phyloP scores from a whole-genome alignment of 2,329 filamentous ascomycete genomes.

The Penicillium sumatraense region DNA sequence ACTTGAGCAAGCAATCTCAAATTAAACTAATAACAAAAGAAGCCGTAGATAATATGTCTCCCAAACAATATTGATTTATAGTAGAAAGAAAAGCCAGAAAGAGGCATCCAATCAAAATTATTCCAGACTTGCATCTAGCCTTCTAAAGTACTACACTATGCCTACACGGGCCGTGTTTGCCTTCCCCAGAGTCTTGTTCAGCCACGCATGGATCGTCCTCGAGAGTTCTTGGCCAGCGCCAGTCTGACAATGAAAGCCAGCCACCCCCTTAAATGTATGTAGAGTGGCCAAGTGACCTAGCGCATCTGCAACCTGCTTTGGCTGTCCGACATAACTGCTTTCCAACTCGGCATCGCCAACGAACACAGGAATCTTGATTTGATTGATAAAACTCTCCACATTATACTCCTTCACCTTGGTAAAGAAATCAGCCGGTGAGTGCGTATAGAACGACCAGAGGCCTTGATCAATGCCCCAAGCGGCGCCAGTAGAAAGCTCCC shows the following conservation, averaged over 20 bases:
- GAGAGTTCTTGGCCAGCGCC: slow-evolving; percentile 20
- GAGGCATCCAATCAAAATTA: too few relatives aligned
- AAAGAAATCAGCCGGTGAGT: slow-evolving; percentile 35
- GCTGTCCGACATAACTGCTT: slow-evolving; percentile 22
- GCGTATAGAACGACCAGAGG: slow-evolving; percentile 38
- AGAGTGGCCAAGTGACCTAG: slow-evolving; percentile 25
- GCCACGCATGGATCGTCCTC: slow-evolving; percentile 10
- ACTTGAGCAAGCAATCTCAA: too few relatives aligned
- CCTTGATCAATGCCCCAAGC: slow-evolving; percentile 42
- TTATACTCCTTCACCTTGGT: slow-evolving; percentile 19
- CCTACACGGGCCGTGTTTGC: too few relatives aligned
- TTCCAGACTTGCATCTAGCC: too few relatives aligned
- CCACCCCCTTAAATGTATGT: slow-evolving; percentile 23
- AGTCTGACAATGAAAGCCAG: slow-evolving; percentile 29
- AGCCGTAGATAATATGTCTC: too few relatives aligned
- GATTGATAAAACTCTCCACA: slow-evolving; percentile 18
- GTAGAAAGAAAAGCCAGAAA: too few relatives aligned
- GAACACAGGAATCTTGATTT: slow-evolving; percentile 30
- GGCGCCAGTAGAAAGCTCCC: slow-evolving; percentile 16
- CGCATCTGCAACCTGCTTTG: slow-evolving; percentile 18
- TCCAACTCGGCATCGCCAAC: slow-evolving; percentile 28
- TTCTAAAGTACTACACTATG: too few relatives aligned
- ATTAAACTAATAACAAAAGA: too few relatives aligned
- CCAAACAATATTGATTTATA: too few relatives aligned
- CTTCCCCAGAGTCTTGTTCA: slow-evolving; percentile 15